These are phyloP conservation scores for Baudoinia panamericana DNA, from an alignment of 495 filamentous ascomycete genomes.

Conservation along the genomic window DNA sequence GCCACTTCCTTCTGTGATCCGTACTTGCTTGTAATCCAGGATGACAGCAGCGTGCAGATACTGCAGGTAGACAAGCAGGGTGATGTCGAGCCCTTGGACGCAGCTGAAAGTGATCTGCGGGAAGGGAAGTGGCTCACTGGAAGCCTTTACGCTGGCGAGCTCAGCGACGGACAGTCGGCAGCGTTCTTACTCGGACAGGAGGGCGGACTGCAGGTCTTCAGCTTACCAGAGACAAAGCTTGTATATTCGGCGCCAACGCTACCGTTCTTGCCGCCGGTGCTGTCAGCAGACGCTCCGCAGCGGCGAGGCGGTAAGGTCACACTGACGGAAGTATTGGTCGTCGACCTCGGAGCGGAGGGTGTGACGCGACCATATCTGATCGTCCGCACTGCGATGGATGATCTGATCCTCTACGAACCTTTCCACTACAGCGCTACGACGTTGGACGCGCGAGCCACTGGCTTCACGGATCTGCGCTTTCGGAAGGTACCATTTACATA, in stretches of 20 bases:
- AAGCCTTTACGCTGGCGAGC: constrained; percentile 56
- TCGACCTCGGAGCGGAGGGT: constrained; percentile 67
- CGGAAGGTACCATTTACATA: constrained; percentile 56
- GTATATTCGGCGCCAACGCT: constrained; percentile 57
- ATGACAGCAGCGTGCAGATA: constrained; percentile 65
- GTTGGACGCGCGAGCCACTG: neutral
- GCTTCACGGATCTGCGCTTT: constrained; percentile 44
- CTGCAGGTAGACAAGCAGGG: constrained; percentile 63
- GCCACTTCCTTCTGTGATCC: constrained; percentile 80
- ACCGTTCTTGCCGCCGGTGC: constrained; percentile 59
- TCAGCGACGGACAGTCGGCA: constrained; percentile 38
- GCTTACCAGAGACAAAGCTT: constrained; percentile 48
- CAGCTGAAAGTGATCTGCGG: constrained; percentile 37
- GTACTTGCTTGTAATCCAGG: constrained; percentile 70
- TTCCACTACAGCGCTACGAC: constrained; percentile 34
- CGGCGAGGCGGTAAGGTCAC: constrained; percentile 58
- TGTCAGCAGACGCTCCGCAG: constrained; percentile 55
- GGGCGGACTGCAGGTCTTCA: constrained; percentile 58
- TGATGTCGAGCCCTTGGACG: constrained; percentile 72
- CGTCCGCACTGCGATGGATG: constrained; percentile 64
- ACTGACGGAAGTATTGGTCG: constrained; percentile 63
- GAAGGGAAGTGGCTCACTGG: constrained; percentile 62
- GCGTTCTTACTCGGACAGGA: constrained; percentile 60
- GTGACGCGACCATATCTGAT: constrained; percentile 65
- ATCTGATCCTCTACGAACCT: constrained; percentile 78